Conservation (phyloP, 148 eudicot species). For the Rhododendron simsii region DNA sequence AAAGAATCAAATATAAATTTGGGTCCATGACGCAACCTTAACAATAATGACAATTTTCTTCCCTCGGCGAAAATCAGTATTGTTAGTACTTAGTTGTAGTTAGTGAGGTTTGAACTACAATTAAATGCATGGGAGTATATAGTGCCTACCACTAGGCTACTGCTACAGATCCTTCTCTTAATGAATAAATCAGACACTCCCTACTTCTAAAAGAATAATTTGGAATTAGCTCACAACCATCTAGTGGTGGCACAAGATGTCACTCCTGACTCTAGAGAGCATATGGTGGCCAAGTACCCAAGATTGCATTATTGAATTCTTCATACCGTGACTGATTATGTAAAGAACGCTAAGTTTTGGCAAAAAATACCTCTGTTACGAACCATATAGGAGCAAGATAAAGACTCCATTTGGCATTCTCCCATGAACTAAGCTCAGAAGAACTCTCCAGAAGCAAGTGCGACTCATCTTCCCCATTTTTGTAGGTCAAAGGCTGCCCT, state of each 20-base stretch:
- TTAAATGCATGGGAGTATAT: no score
- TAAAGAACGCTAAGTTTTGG: neutral
- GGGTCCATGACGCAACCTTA: neutral
- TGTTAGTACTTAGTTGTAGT: no score
- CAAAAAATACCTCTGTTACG: conserved; percentile 26
- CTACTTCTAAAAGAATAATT: neutral
- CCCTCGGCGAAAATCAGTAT: no score
- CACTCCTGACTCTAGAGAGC: neutral
- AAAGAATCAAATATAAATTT: neutral
- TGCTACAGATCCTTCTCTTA: neutral
- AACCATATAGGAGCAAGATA: conserved; percentile 45
- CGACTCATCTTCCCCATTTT: conserved; percentile 11
- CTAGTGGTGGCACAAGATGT: neutral
- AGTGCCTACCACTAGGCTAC: no score
- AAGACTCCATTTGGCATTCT: conserved; percentile 28
- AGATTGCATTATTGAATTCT: neutral
- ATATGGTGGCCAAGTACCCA: neutral
- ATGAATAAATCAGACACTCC: neutral
- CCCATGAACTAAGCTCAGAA: conserved; percentile 20
- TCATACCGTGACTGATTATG: neutral
- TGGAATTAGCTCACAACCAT: neutral
- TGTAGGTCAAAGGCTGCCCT: conserved; percentile 17
- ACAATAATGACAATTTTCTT: neutral
- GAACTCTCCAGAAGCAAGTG: conserved; percentile 4
- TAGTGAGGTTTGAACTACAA: no score